Evolutionary conservation across 352 stramenopile genomes (phyloP).

Genomic region (Peronospora farinosa): DNA sequence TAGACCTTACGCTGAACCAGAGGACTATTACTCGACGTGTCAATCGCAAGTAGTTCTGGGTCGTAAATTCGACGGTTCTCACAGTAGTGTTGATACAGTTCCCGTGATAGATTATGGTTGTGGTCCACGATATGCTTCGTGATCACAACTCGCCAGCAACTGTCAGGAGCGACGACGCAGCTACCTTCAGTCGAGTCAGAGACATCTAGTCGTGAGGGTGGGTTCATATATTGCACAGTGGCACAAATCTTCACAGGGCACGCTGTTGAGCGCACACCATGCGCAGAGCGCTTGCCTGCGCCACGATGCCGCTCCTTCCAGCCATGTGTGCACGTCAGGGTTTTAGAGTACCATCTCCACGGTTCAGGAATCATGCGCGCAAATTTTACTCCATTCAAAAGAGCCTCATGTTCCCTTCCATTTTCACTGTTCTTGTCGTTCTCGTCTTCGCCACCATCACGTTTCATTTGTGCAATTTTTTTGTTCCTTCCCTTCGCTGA

Average conservation of each 20-base stretch:
- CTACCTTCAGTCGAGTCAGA: neutral
- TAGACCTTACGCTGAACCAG: conserved; percentile 25
- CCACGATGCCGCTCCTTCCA: conserved; percentile 73
- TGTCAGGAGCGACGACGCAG: conserved; percentile 1
- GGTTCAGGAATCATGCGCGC: conserved; percentile 48
- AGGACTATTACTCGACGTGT: conserved; percentile 30
- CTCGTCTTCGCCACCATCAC: conserved; percentile 22
- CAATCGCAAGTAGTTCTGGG: conserved; percentile 56
- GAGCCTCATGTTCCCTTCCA: conserved; percentile 11
- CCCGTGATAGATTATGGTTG: conserved; percentile 75
- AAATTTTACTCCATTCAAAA: conserved; percentile 8
- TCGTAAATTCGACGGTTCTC: conserved; percentile 79
- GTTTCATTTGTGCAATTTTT: conserved; percentile 55
- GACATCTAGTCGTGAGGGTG: conserved; percentile 1
- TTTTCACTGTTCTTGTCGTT: conserved; percentile 33
- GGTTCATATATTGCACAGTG: conserved; percentile 52
- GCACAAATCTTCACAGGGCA: conserved; percentile 79
- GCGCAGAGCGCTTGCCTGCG: conserved; percentile 53
- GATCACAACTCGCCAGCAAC: conserved; percentile 60
- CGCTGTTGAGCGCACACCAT: conserved; percentile 55
- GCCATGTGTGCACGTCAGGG: conserved; percentile 70
- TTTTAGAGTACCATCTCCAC: conserved; percentile 82
- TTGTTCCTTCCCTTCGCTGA: conserved; percentile 62
- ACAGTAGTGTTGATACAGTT: conserved; percentile 68
- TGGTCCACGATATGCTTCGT: conserved; percentile 73